These are phyloP conservation scores for Nicotiana sylvestris DNA, from an alignment of 257 asterid genomes.

Conservation along the genomic window DNA sequence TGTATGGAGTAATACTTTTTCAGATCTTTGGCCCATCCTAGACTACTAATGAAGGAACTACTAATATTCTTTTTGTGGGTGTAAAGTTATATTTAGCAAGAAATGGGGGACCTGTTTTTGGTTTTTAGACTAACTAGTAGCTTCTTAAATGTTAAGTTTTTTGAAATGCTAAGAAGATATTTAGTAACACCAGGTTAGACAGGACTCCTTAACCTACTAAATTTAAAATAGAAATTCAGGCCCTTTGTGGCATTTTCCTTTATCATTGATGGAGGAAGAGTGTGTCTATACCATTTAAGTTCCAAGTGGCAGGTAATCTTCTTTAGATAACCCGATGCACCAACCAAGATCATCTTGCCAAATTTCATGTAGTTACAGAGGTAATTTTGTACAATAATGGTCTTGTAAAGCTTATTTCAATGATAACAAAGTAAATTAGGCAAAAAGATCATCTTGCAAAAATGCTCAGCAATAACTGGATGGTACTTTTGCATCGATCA, in stretches of 20 bases:
- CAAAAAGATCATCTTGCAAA: conserved; percentile 30
- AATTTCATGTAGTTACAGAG: not conserved
- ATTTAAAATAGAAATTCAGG: not conserved
- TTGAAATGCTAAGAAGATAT: not conserved
- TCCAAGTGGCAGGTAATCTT: not conserved
- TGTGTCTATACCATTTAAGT: not conserved
- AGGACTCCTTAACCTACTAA: too few relatives aligned
- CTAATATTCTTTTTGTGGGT: not conserved
- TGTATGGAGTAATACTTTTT: not conserved
- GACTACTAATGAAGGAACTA: not conserved
- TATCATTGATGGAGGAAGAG: not conserved
- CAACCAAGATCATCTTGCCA: not conserved
- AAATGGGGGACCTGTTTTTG: not conserved
- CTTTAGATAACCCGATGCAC: not conserved
- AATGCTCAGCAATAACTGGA: conserved; percentile 36
- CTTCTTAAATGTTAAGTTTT: not conserved
- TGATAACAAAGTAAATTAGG: not conserved
- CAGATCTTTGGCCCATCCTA: not conserved
- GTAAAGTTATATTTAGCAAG: not conserved
- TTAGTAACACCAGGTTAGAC: too few relatives aligned
- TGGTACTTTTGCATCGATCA: not conserved
- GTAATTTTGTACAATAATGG: not conserved
- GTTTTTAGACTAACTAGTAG: not conserved
- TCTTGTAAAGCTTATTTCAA: not conserved
- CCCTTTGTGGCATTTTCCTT: not conserved